These are phyloP conservation scores for Pleurotus giganteus DNA, from an alignment of 768 basidiomycete genomes.

Conservation along the genomic window DNA sequence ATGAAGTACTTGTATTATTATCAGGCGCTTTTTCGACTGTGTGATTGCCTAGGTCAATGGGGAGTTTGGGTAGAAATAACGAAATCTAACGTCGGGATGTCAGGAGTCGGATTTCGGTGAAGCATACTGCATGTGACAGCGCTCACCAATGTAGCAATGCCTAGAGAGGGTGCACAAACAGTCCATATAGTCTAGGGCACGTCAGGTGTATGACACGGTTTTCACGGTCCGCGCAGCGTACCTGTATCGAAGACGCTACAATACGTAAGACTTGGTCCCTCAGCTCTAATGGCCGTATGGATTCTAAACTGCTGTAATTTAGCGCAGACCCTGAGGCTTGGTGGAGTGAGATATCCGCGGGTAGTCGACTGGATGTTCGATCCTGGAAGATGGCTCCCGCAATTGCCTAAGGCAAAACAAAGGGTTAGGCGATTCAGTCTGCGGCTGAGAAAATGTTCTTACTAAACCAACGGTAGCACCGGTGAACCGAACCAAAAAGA, in stretches of 20 bases:
- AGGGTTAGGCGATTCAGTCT: conserved; percentile 17
- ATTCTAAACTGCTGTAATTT: conserved; percentile 50
- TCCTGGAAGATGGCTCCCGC: conserved; percentile 74
- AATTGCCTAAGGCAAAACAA: conserved; percentile 49
- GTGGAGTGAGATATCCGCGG: conserved; percentile 41
- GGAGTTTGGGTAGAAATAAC: conserved; percentile 34
- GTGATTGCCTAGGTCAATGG: conserved; percentile 25
- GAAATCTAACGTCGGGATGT: conserved; percentile 32
- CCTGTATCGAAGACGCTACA: conserved; percentile 64
- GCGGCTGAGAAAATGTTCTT: conserved; percentile 22
- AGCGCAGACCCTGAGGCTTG: conserved; percentile 44
- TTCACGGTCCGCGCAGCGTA: conserved; percentile 23
- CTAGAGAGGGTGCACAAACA: conserved; percentile 68
- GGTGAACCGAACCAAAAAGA: conserved; percentile 85
- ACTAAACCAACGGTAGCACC: conserved; percentile 83
- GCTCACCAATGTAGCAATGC: conserved; percentile 58
- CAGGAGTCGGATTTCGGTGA: conserved; percentile 1
- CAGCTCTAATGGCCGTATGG: conserved; percentile 43
- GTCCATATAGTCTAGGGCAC: conserved; percentile 64
- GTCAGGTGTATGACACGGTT: conserved; percentile 6
- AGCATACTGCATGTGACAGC: conserved; percentile 2
- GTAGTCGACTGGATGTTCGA: conserved; percentile 46
- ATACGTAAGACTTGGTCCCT: conserved; percentile 46
- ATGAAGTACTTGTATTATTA: not conserved
- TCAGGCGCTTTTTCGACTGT: conserved; percentile 2